Base-by-base conservation (phyloP, 2,329 filamentous ascomycete species). In the Cytospora paraplurivora region DNA sequence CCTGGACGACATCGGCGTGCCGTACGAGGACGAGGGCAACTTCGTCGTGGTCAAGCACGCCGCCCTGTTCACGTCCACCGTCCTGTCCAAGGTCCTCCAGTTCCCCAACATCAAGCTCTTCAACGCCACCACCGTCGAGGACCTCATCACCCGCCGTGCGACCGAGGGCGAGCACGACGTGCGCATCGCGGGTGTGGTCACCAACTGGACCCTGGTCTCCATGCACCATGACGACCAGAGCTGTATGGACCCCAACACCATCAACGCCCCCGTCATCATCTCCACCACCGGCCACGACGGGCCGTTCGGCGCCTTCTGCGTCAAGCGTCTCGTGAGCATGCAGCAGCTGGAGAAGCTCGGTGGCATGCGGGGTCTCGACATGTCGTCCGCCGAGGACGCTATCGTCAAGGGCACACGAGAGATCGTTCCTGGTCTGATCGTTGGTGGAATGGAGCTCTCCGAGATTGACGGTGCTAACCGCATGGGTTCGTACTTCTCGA, bases 161-260 rank as follows among this genome's bases (percentile, higher is more conserved):
- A 74, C 77, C 50, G 79, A 76, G 47, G 79, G 81, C 21, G 79
- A 77, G 1, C 77, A 78, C 2, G 78, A 80, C 11, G 78, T 96
- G 51, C 87, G 90, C 67, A 88, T 97, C 68, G 90, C 92, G 10
- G 93, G 93, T 71, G 93, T 97, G 1, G 93, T 97, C 62, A 96
- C 92, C 72, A 97, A 97, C 84, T 97, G 93, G 93, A 97, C 93
- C 1, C 84, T 97, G 33, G 93, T 97, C 56, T 86, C 88, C 51
- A 90, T 94, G 82, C 89, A 93, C 76, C 90, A 93, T 76, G 90
- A 93, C 74, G 90, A 94, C 75, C 92, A 96, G 80, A 91, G 87
- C 66, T 97, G 93, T 88, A 96, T 97, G 93, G 93, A 97, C 76
- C 93, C 93, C 69, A 96, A 95, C 85, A 97, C 93, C 72, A 96